These are phyloP conservation scores for Carex myosuroides DNA, from an alignment of 176 grass and related monocot species.

Conservation along the genomic window DNA sequence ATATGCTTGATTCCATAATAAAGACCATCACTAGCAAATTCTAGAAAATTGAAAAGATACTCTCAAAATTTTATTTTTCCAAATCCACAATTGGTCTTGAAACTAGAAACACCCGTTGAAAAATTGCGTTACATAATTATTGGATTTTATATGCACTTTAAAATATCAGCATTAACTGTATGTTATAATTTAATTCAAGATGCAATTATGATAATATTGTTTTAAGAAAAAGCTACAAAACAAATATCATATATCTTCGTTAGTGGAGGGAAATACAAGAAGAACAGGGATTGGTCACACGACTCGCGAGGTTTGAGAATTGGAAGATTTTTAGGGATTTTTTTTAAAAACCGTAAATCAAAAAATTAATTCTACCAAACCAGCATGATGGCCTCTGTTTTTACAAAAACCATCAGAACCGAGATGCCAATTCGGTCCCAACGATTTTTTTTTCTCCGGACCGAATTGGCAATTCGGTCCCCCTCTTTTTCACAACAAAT, in stretches of 20 bases:
- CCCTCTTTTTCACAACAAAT: too few species aligned
- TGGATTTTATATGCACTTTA: background rate
- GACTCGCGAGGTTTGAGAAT: background rate
- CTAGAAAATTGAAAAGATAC: background rate
- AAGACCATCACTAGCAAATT: background rate
- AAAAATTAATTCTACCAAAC: too few species aligned
- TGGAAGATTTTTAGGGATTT: too few species aligned
- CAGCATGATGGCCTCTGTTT: too few species aligned
- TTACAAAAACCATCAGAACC: too few species aligned
- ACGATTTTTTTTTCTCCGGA: too few species aligned
- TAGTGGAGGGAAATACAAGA: background rate
- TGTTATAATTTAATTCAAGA: background rate
- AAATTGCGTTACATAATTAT: background rate
- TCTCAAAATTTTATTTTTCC: background rate
- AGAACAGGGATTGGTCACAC: background rate
- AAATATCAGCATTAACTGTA: background rate
- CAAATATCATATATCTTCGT: background rate
- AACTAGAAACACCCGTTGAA: background rate
- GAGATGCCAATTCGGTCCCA: too few species aligned
- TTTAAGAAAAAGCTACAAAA: background rate
- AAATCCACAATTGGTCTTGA: too few species aligned
- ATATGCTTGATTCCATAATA: conserved; percentile 7
- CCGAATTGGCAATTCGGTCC: too few species aligned
- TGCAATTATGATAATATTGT: background rate
- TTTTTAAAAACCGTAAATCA: too few species aligned